Conservation (phyloP, 257 asterid genomes). For the Primulina huaijiensis region DNA sequence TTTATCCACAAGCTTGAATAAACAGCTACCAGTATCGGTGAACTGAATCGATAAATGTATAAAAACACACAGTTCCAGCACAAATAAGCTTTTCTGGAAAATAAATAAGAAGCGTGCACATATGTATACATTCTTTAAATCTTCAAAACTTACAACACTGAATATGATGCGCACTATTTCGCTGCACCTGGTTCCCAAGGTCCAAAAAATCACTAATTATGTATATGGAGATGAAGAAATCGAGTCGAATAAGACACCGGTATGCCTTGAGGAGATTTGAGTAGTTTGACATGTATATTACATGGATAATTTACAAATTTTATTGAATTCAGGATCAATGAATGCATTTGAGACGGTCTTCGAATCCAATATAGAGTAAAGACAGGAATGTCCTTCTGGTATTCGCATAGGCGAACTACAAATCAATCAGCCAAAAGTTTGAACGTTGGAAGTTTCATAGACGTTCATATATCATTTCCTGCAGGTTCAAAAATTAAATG, state of each 20-base stretch:
- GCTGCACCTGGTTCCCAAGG: background rate
- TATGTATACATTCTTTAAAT: background rate
- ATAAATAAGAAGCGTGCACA: background rate
- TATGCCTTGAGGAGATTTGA: background rate
- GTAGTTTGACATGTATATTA: background rate
- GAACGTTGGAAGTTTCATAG: constrained; percentile 25
- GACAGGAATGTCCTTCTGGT: constrained; percentile 10
- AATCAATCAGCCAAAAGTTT: background rate
- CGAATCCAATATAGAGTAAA: constrained; percentile 9
- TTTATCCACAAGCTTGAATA: background rate
- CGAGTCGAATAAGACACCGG: background rate
- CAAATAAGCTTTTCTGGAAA: background rate
- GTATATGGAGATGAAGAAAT: background rate
- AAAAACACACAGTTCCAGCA: background rate
- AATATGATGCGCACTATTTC: background rate
- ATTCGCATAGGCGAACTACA: constrained; percentile 16
- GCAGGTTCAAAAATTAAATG: constrained; percentile 23
- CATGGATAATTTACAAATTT: constrained; percentile 18
- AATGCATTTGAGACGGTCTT: constrained; percentile 13
- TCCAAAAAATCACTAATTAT: background rate
- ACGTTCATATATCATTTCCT: constrained; percentile 71
- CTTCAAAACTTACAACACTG: background rate
- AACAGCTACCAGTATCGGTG: background rate
- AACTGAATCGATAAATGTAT: background rate
- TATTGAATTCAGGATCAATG: constrained; percentile 16